Evolutionary conservation across 2,329 filamentous ascomycete genomes (phyloP), one percentile per base, ranked within the genome.

Genomic region (Cladosporium austrohemisphaericum): DNA sequence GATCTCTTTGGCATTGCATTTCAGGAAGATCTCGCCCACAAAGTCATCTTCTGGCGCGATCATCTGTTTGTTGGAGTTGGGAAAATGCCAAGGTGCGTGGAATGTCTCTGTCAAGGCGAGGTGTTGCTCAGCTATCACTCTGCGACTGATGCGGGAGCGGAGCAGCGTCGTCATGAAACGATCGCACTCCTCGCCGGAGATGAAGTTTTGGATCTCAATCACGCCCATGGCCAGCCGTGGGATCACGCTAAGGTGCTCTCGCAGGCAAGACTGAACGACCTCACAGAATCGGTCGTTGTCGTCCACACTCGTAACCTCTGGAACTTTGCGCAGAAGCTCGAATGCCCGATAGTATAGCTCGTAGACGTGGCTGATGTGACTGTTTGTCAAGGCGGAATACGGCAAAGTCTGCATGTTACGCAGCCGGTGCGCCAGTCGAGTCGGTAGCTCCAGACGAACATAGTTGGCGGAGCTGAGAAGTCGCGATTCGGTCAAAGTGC

Each of bases 331-430:
- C 56, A 97, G 86, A 46, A 77, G 83, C 66, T 98, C 93, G 61
- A 98, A 98, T n/a, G 93, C 92, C 57, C 84, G 84, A 71, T 96
- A 95, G 74, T 98, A 98, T 5, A 96, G 78, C 66, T 97, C 89
- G 71, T 98, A 98, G 26, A 97, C 93, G 57, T 94, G 84, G 65
- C 87, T 89, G 55, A 98, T 87, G 68, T 98, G 89, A 5, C 83
- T 83, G 62, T 98, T 98, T n/a, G 88, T 91, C 40, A 97, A 88
- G 48, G 97, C 92, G 29, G 93, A 88, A 65, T 95, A 98, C 14
- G 93, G 93, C 32, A 98, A 77, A 55, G 88, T 91, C 69, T 98
- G 93, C 81, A 98, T 97, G 67, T 98, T 92, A 52, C 94, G 88
- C 55, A 98, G 84, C 26, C 93, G 87, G 70, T 98, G 93, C 14